phyloP scores from a whole-genome alignment of 345 rosid species.

The Linum lewisii region DNA sequence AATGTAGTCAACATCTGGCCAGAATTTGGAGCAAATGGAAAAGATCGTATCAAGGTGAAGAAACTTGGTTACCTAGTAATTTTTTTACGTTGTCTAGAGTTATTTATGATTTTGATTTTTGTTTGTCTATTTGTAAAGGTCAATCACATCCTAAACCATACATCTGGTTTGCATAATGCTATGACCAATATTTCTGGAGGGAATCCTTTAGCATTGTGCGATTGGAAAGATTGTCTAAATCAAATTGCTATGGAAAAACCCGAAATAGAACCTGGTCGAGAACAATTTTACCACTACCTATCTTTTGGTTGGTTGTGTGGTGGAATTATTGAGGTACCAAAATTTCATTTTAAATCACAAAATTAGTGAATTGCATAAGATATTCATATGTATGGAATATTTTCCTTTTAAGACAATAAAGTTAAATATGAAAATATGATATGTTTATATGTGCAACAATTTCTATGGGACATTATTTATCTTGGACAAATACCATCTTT shows the following conservation, averaged over 20 bases:
- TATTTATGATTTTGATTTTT: background rate
- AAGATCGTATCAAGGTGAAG: constrained; percentile 65
- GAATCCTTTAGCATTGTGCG: constrained; percentile 51
- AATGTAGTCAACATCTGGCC: constrained; percentile 78
- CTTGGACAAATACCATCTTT: no score
- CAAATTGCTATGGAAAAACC: constrained; percentile 49
- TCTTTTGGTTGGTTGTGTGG: constrained; percentile 97
- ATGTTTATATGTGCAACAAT: no score
- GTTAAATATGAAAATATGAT: no score
- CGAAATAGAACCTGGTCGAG: constrained; percentile 72
- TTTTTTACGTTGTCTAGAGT: constrained; percentile 5
- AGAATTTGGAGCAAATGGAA: constrained; percentile 62
- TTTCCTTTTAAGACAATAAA: no score
- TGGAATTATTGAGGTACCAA: constrained; percentile 84
- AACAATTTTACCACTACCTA: constrained; percentile 72
- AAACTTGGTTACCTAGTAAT: background rate
- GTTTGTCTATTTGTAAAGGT: constrained; percentile 42
- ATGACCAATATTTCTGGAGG: constrained; percentile 38
- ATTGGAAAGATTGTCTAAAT: constrained; percentile 81
- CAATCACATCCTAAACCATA: constrained; percentile 90
- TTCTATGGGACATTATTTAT: no score
- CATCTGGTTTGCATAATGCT: constrained; percentile 89
- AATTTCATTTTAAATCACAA: constrained; percentile 2
- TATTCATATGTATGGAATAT: no score
- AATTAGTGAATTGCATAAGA: no score